Evolutionary conservation across 2,329 filamentous ascomycete species (phyloP), one percentile per base, ranked within the genome.

Genomic region (Verticillium alfalfae): DNA sequence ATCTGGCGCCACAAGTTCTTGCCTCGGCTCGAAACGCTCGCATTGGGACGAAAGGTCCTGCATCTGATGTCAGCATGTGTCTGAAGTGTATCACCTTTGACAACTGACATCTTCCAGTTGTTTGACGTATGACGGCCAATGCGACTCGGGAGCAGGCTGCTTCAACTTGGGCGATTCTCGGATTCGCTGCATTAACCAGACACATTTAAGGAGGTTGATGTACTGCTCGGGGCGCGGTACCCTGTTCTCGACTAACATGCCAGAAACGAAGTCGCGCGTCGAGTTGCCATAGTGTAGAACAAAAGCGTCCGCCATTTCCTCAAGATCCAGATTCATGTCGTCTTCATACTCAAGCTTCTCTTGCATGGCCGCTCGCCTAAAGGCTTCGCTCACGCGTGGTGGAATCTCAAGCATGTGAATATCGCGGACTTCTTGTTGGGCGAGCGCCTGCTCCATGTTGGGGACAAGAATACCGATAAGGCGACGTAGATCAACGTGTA

Each of bases 91-190:
- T 13, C 13, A 37, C 1, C 18, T 3, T 5, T 26, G 12, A n/a
- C 16, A 5, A 12, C 71, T 67, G 57, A 73, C 72, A 45, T 73
- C 68, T 61, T 74, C 70, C 2, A 75, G 66, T 59, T 74, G 67
- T 7, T 64, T 65, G 15, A 69, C 61, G 34, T 73, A 75, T 1
- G 72, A 75, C n/a, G 72, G 72, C 72, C 72, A 75, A 38, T 75
- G 72, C 2, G 72, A 75, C 18, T 71, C 67, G 9, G 62, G 55
- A 1, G 63, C 55, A 1, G 64, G 61, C 3, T 61, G 34, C 3
- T 41, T 56, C 1, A 72, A 57, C 55, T 67, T 57, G 1, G 34
- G 52, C 3, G 63, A 62, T 18, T 59, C 54, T 18, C 55, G 34
- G 15, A 69, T 66, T 18, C 56, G 62, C 16, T 63, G 56, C 39